Evolutionary conservation across 176 grass and related monocot species (phyloP).

Genomic region (Bolboschoenus planiculmis): DNA sequence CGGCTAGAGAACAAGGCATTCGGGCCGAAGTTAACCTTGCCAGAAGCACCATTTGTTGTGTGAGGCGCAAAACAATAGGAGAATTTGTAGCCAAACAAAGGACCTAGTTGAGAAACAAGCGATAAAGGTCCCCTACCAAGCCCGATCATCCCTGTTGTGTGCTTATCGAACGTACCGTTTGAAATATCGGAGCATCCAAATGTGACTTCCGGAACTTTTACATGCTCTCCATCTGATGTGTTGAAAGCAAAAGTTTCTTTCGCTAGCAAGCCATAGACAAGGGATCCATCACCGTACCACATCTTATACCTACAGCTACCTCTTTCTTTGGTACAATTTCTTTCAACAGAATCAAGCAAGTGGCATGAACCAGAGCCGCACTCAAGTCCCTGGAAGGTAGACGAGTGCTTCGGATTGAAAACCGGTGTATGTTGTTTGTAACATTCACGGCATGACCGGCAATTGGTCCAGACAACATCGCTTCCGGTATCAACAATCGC

Average conservation of each 20-base stretch:
- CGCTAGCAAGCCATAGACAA: neutral
- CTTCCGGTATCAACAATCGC: slow-evolving; percentile 7
- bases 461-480: neutral
- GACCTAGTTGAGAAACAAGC: slow-evolving; percentile 14
- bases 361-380: neutral
- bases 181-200: slow-evolving; percentile 13
- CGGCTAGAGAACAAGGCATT: neutral
- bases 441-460: neutral
- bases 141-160: neutral
- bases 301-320: neutral
- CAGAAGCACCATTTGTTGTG: neutral
- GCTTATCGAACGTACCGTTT: neutral
- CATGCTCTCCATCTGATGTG: neutral
- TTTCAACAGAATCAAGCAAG: neutral
- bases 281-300: neutral
- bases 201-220: neutral
- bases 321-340: neutral
- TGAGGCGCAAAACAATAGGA: slow-evolving; percentile 16
- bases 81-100: slow-evolving; percentile 8
- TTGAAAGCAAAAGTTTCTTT: slow-evolving; percentile 6
- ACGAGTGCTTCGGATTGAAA: neutral
- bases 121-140: slow-evolving; percentile 17
- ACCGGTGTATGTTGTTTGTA: neutral
- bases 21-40: slow-evolving; percentile 5
- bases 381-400: neutral